Conservation (phyloP, 108 stramenopile species). For the Skeletonema tropicum region DNA sequence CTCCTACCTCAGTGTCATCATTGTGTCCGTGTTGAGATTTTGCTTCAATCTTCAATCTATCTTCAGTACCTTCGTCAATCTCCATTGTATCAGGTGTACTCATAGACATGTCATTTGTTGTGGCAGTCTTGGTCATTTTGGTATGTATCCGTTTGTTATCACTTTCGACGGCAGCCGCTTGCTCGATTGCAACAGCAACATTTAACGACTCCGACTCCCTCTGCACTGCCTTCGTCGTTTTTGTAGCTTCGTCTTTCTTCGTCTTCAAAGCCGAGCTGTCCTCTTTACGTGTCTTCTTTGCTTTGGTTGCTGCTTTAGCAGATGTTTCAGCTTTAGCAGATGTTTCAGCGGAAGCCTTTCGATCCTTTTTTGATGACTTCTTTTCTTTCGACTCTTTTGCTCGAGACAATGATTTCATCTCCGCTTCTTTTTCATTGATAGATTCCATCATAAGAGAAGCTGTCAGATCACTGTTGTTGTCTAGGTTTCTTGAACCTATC, state of each 20-base stretch:
- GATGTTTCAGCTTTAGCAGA: neutral
- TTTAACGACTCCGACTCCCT: neutral
- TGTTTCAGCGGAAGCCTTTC: neutral
- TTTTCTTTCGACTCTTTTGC: slow-evolving; percentile 9
- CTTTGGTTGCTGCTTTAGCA: neutral
- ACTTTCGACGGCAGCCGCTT: neutral
- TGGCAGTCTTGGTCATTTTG: neutral
- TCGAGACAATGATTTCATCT: neutral
- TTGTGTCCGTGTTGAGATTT: neutral
- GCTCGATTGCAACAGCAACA: neutral
- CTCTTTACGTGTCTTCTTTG: neutral
- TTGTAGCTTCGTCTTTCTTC: neutral
- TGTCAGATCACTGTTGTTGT: neutral
- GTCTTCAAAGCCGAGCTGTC: neutral
- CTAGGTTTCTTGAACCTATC: slow-evolving; percentile 12
- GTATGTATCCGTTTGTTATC: neutral
- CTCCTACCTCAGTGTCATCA: neutral
- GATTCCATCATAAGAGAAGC: slow-evolving; percentile 1
- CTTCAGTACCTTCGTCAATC: slow-evolving; percentile 4
- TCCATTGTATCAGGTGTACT: neutral
- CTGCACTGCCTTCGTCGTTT: neutral
- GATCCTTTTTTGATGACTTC: neutral
- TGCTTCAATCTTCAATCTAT: neutral
- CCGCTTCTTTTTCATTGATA: slow-evolving; percentile 2
- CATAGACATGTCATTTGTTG: no score